Evolutionary conservation across 2,329 filamentous ascomycete genomes (phyloP), one percentile per base, ranked within the genome.

Genomic region (Xylariaceae sp.): DNA sequence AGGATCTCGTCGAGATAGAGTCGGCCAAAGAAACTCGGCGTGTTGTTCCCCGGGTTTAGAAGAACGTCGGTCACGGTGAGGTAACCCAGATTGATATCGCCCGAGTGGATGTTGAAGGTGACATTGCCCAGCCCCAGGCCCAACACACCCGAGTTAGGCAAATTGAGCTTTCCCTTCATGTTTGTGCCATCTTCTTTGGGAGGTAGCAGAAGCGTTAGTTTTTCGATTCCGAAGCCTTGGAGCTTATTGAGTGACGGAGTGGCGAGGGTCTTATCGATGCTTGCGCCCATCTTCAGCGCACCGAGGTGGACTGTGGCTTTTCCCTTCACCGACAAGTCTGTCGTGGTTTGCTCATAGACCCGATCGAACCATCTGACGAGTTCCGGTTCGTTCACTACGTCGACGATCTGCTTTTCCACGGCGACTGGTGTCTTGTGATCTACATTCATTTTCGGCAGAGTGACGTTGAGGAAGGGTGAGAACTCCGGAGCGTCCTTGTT

Each of bases 131-230:
- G 69, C 0, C 73, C 75, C 4, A 81, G 74, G 1, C 73, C 73
- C 1, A 81, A 69, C 0, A 73, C 67, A 2, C 77, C 77, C 39
- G 71, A 68, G 62, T 81, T 81, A 1, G 79, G 79, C 13, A 82
- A 65, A 49, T 72, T 76, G 7, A 80, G 68, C 1, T 70, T 68
- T 1, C 78, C 78, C 30, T 70, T 71, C 56, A 81, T 66, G 62
- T 80, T 80, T 53, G 71, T 72, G 9, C 76, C 76, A 13, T 77
- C 72, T 0, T 68, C 66, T 23, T 66, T 60, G 1, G 75, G 66
- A 0, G 76, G 74, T 2, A 77, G 62, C 10, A 77, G 58, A 4
- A 81, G 69, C 1, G 72, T 62, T 17, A 75, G 66, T 10, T 71
- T 66, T n/a, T 68, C 55, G 48, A 76, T 74, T 4, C 66, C 70